Conservation (phyloP, 352 stramenopile genomes). For the Plasmopara halstedii region DNA sequence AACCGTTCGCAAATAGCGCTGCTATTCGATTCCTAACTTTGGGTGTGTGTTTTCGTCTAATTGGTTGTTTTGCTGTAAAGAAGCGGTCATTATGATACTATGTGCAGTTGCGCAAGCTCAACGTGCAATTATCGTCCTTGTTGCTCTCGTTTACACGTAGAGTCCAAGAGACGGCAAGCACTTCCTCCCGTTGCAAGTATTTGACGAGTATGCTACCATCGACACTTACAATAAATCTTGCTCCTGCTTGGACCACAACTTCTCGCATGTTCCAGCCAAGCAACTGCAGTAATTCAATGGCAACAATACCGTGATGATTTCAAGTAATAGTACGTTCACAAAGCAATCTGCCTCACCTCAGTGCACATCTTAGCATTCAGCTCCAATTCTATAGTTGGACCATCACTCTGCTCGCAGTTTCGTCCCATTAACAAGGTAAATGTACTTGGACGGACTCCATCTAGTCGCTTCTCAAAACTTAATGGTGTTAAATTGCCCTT, state of each 20-base stretch:
- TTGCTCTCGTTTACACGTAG: slow-evolving; percentile 32
- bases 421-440: slow-evolving; percentile 56
- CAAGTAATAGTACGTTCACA: background rate
- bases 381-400: slow-evolving; percentile 27
- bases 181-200: slow-evolving; percentile 41
- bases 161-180: slow-evolving; percentile 40
- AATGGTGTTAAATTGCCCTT: slow-evolving; percentile 10
- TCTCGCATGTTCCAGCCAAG: slow-evolving; percentile 55
- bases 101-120: slow-evolving; percentile 19
- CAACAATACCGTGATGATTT: slow-evolving; percentile 5
- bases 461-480: slow-evolving; percentile 45
- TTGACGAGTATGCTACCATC: slow-evolving; percentile 34
- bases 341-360: slow-evolving; percentile 29
- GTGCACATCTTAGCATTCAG: slow-evolving; percentile 38
- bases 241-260: slow-evolving; percentile 36
- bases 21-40: slow-evolving; percentile 19
- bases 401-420: slow-evolving; percentile 24
- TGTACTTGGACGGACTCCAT: slow-evolving; percentile 52
- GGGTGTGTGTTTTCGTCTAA: slow-evolving; percentile 9
- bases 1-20: slow-evolving; percentile 9
- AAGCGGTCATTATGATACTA: slow-evolving; percentile 11
- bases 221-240: slow-evolving; percentile 39
- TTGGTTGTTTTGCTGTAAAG: slow-evolving; percentile 11
- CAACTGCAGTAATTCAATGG: slow-evolving; percentile 21
- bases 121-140: slow-evolving; percentile 7